Conservation (phyloP, 2,329 filamentous ascomycete species). For the Clonostachys rhizophaga region DNA sequence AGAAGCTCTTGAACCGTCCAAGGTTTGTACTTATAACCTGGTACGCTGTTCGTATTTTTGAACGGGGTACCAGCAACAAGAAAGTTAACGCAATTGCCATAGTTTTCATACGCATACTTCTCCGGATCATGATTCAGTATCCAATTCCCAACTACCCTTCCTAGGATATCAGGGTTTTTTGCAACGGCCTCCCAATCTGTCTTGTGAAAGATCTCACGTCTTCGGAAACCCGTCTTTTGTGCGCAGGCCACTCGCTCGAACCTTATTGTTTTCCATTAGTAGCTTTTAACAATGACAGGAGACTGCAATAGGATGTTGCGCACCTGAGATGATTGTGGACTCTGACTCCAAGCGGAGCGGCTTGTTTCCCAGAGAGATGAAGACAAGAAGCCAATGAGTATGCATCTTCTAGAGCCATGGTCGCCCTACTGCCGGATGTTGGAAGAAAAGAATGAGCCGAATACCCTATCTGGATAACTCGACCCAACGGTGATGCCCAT, state of each 20-base stretch:
- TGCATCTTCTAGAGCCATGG: constrained; percentile 11
- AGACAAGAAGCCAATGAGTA: constrained; percentile 9
- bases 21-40: constrained; percentile 14
- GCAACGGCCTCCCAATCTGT: constrained; percentile 7
- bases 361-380: constrained; percentile 2
- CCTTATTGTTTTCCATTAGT: not conserved
- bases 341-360: not conserved
- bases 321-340: constrained; percentile 4
- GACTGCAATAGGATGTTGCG: not conserved
- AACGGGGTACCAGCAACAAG: constrained; percentile 14
- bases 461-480: constrained; percentile 11
- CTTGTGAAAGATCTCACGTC: constrained; percentile 10
- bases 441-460: constrained; percentile 10
- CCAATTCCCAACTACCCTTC: constrained; percentile 7
- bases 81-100: constrained; percentile 10
- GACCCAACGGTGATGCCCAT: constrained; percentile 21
- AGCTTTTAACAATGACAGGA: not conserved
- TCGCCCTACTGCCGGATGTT: constrained; percentile 9
- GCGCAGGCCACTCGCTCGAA: constrained; percentile 9
- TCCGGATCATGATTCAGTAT: constrained; percentile 18
- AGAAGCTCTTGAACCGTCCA: constrained; percentile 12
- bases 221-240: constrained; percentile 10
- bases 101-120: constrained; percentile 18
- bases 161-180: constrained; percentile 2
- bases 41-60: constrained; percentile 19